Evolutionary conservation across 768 basidiomycete genomes (phyloP), one percentile per base, ranked within the genome.

Genomic region (Tylopilus subfusipes): DNA sequence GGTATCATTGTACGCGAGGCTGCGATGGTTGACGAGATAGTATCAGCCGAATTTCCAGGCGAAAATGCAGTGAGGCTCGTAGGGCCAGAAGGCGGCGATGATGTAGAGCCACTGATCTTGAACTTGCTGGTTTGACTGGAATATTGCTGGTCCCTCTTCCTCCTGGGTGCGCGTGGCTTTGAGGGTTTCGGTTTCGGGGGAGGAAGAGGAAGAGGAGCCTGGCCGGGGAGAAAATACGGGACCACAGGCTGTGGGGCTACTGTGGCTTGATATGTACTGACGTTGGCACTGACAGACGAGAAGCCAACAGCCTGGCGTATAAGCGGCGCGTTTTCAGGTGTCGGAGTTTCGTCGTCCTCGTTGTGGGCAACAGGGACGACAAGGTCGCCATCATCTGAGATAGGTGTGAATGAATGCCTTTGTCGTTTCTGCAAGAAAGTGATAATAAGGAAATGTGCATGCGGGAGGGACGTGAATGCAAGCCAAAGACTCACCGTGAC

Each of bases 291-390:
- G 38, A 58, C 56, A 9, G 68, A 68, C 43, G 74, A 66, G 61
- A 85, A 85, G 21, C 73, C 84, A 36, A 86, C 69, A n/a, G 82
- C 74, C 63, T 83, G 78, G 45, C 84, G 78, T 58, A 86, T 76
- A 27, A 86, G 64, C 34, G 84, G 84, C 7, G 73, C 71, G 14
- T 48, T 62, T 55, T 65, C 67, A 42, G 78, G 78, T 39, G 79
- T 78, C 54, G 82, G 78, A 12, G 78, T 75, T 55, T 80, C 77
- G 19, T 42, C 25, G 47, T 64, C 60, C 57, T 77, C 76, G 48
- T 76, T 70, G 38, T 68, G 72, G 24, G 72, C 64, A 10, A 72
- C 68, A 53, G 75, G 74, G 31, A 76, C 59, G 47, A 68, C 74
- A 33, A 70, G 58, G 55, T 76, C 70, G 13, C 63, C 82, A 60